Percentiles rank a stretch among this genome's conserved stretches.
Conservation (phyloP, 192 early-diverging fungal genomes). For the Backusella morwellensis region DNA sequence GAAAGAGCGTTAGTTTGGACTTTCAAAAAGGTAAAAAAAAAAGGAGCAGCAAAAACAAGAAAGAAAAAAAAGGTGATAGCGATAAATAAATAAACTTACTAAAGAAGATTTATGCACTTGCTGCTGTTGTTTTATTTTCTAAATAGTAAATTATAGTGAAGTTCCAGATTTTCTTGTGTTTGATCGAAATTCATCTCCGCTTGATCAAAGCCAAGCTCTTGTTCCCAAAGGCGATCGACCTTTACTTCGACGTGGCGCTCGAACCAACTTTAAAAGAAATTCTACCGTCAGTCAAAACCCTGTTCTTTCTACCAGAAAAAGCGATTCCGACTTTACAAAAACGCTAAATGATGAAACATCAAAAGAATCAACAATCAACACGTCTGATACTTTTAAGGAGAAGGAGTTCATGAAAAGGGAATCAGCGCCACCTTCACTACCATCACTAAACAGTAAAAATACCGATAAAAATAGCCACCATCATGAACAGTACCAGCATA, state of each 20-base stretch:
- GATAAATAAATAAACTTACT: not conserved
- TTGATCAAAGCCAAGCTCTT: slow-evolving; percentile 39
- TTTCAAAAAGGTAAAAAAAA: slow-evolving; percentile 15
- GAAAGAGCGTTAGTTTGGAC: slow-evolving; percentile 10
- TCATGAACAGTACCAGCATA: not conserved
- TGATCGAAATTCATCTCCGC: slow-evolving; percentile 42
- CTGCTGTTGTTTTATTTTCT: not conserved
- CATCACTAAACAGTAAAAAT: not conserved
- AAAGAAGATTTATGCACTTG: not conserved
- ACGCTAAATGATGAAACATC: slow-evolving; percentile 1
- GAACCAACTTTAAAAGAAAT: slow-evolving; percentile 54
- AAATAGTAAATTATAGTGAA: not conserved
- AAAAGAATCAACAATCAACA: not conserved
- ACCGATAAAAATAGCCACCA: not conserved
- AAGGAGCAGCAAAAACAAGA: not conserved
- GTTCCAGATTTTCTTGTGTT: slow-evolving; percentile 25
- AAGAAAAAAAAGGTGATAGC: not conserved
- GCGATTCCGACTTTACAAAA: not conserved
- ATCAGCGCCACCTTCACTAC: not conserved
- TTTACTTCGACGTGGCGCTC: slow-evolving; percentile 43
- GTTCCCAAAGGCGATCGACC: slow-evolving; percentile 40
- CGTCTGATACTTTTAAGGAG: slow-evolving; percentile 2
- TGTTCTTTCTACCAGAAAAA: not conserved
- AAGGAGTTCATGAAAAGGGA: not conserved
- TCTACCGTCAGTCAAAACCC: slow-evolving; percentile 27